Conservation (phyloP, 495 filamentous ascomycete species). For the Cercophora sp. region DNA sequence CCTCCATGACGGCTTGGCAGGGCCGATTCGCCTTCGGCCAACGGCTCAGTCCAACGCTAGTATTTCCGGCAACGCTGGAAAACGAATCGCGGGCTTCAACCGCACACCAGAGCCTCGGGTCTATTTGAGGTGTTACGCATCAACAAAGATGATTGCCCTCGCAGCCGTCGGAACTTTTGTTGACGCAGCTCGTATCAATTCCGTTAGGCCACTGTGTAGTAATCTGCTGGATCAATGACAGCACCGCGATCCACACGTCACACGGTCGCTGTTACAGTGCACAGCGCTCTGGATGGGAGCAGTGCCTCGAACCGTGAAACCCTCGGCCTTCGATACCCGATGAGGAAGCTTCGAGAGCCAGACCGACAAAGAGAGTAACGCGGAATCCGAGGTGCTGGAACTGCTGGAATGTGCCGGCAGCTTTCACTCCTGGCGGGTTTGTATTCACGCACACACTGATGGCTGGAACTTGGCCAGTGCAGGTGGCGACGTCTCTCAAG, state of each 20-base stretch:
- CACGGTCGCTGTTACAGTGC: no score
- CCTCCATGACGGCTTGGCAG: not conserved
- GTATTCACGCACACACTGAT: conserved; percentile 5
- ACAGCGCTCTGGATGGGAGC: no score
- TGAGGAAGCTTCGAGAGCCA: conserved; percentile 15
- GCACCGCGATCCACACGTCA: no score
- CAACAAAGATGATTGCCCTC: not conserved
- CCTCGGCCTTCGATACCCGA: conserved; percentile 15
- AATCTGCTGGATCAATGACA: no score
- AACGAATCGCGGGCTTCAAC: not conserved
- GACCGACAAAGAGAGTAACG: not conserved
- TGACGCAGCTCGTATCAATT: no score
- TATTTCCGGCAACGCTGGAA: not conserved
- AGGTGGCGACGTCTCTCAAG: conserved; percentile 2
- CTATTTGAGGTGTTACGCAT: not conserved
- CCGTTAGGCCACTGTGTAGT: no score
- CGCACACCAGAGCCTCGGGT: not conserved
- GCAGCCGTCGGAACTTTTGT: not conserved
- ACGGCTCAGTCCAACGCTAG: not conserved
- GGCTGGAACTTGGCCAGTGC: no score
- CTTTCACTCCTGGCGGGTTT: not conserved
- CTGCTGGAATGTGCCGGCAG: conserved; percentile 12
- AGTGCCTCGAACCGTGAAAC: not conserved
- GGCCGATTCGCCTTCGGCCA: not conserved
- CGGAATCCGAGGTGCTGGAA: conserved; percentile 19